These are phyloP conservation scores for Scedosporium apiospermum DNA, from an alignment of 2,329 filamentous ascomycete species.

Conservation along the genomic window DNA sequence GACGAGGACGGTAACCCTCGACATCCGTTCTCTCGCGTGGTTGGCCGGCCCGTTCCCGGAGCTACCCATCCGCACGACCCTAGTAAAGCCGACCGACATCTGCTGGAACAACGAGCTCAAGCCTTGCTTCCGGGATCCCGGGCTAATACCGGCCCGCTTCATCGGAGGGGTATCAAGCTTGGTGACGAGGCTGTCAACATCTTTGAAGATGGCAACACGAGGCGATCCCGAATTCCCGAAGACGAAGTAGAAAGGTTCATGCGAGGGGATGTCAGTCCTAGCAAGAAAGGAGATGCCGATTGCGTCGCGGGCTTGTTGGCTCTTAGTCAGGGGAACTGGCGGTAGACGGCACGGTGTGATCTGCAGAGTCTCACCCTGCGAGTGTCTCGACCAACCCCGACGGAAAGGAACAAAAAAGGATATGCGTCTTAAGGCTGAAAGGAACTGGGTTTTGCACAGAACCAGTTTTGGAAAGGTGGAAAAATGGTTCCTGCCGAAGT, in stretches of 20 bases:
- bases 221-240: conserved; percentile 13
- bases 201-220: conserved; percentile 38
- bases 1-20: conserved; percentile 28
- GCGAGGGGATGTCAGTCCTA: conserved; percentile 53
- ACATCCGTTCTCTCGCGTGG: conserved; percentile 17
- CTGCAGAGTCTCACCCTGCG: not conserved
- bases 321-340: conserved; percentile 86
- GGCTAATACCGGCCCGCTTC: conserved; percentile 30
- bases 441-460: not conserved
- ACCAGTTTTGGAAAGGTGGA: not conserved
- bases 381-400: not conserved
- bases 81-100: conserved; percentile 17
- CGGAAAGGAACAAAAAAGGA: not conserved
- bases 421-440: not conserved
- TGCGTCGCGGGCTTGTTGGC: conserved; percentile 84
- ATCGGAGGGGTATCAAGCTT: conserved; percentile 11
- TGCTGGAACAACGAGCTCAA: conserved; percentile 27
- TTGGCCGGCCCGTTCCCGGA: conserved; percentile 19
- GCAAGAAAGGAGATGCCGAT: conserved; percentile 73
- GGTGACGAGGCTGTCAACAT: conserved; percentile 30
- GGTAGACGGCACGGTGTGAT: conserved; percentile 5
- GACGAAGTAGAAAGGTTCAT: conserved; percentile 70
- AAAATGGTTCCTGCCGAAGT: not conserved
- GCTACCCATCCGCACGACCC: conserved; percentile 25
- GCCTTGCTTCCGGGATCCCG: conserved; percentile 22